These are phyloP conservation scores for Coelastrella sp. DNA, from an alignment of 139 green algal species.

Conservation along the genomic window DNA sequence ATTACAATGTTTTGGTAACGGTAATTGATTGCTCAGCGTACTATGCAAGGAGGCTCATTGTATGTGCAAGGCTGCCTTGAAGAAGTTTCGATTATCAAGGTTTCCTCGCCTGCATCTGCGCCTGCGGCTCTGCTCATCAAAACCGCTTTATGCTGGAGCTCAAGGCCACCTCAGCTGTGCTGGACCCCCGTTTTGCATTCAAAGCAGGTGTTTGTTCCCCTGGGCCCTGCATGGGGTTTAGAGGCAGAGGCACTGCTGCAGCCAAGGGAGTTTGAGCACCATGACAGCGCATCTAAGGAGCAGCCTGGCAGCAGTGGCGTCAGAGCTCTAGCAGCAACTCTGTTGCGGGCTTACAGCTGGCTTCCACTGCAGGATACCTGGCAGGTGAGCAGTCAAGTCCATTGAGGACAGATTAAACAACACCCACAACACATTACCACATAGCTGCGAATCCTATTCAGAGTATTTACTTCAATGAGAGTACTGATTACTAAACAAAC, in stretches of 20 bases:
- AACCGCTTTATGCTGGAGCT: too few relatives aligned
- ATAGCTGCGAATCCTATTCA: neutral
- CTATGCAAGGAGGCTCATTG: too few relatives aligned
- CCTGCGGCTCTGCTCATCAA: too few relatives aligned
- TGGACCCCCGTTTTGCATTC: too few relatives aligned
- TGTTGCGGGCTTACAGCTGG: neutral
- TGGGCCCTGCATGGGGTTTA: neutral
- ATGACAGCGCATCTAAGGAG: slow-evolving; percentile 11
- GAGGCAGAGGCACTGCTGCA: slow-evolving; percentile 32
- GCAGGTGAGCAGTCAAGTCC: slow-evolving; percentile 27
- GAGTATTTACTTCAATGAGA: neutral
- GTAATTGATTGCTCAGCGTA: neutral
- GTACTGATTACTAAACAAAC: too few relatives aligned
- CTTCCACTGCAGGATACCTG: slow-evolving; percentile 6
- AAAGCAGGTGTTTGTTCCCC: slow-evolving; percentile 14
- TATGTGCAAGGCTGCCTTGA: too few relatives aligned
- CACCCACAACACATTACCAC: neutral
- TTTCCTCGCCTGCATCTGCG: too few relatives aligned
- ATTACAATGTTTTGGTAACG: neutral
- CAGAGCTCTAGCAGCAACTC: slow-evolving; percentile 1
- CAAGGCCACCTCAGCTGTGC: too few relatives aligned
- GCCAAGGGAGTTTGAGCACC: slow-evolving; percentile 1
- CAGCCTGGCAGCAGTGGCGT: slow-evolving; percentile 19
- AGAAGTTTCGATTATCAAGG: too few relatives aligned
- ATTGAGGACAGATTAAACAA: too few relatives aligned